phyloP scores from a whole-genome alignment of 2,329 filamentous ascomycete genomes.

The Chaetomiaceae sp. region DNA sequence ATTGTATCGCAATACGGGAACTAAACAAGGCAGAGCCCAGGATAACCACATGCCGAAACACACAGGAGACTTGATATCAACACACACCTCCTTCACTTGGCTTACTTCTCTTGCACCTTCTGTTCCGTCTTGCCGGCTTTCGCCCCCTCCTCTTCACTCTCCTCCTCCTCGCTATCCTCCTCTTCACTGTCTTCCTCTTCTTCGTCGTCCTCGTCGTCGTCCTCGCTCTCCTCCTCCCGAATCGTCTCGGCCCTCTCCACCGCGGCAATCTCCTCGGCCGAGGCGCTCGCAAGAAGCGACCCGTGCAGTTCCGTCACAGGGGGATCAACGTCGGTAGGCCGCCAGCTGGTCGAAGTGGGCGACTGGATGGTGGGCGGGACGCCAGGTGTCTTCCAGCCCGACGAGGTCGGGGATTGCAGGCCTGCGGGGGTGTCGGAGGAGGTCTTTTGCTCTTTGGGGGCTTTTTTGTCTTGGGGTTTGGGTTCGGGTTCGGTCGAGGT shows the following conservation, averaged over 20 bases:
- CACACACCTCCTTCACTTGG: not conserved
- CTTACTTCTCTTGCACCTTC: not conserved
- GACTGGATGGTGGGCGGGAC: constrained; percentile 36
- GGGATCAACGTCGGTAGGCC: constrained; percentile 31
- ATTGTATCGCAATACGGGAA: too few species aligned
- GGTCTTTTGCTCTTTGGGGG: not conserved
- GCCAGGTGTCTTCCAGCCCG: constrained; percentile 36
- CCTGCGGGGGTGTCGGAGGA: constrained; percentile 20
- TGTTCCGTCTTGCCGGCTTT: not conserved
- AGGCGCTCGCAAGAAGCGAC: constrained; percentile 31
- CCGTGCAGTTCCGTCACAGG: constrained; percentile 33
- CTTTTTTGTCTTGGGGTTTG: not conserved
- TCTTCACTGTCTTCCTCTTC: constrained; percentile 26
- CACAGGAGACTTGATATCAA: not conserved
- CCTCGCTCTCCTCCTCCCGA: constrained; percentile 32
- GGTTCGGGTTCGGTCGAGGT: not conserved
- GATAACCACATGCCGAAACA: not conserved
- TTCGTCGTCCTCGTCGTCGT: constrained; percentile 24
- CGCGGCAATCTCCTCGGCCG: constrained; percentile 36
- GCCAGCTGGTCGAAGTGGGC: constrained; percentile 37
- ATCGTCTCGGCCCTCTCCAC: constrained; percentile 38
- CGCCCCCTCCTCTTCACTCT: constrained; percentile 28
- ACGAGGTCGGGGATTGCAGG: constrained; percentile 43
- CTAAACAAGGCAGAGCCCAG: too few species aligned
- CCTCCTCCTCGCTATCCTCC: constrained; percentile 21